Base-by-base conservation (phyloP, 2,329 filamentous ascomycete genomes). In the Diaporthe australafricana region DNA sequence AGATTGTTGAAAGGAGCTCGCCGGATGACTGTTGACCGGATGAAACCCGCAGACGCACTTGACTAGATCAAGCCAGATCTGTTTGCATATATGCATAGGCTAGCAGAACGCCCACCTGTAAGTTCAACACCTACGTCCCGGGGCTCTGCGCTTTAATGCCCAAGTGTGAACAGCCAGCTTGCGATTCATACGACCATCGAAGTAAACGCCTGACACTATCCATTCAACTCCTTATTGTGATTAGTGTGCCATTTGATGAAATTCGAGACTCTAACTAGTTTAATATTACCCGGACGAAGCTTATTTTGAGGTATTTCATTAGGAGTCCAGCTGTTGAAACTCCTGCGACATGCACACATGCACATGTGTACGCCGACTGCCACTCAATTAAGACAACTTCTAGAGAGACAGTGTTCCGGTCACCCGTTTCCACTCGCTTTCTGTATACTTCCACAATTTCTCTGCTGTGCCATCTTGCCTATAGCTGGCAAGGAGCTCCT, bases 401-500 rank as follows among this genome's bases (percentile, higher is more conserved):
- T 68, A 40, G 8, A 68, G 25, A 22, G 57, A 67, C 12, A 50
- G 16, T 2, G 42, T 70, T 8, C 77, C 78, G 1, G 79, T 80
- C 2, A 79, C 76, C 12, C 81, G 77, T 17, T 79, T 74, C 77
- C 81, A 84, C 72, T 83, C 80, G 6, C 75, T 75, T 70, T 80
- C 70, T 1, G 81, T 83, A 66, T 81, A 77, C 27, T 80, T 75
- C 83, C 81, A 85, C 30, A 84, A 72, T 60, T 74, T 77, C 48
- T 78, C 77, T 4, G 76, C 78, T 25, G 76, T 77, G 22, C 79
- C 78, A 20, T 81, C 76, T 5, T 75, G 60, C 38, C 77, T 76
- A 66, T 80, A 75, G 2, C 57, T 55, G 6, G 70, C 71, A 45
- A 84, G 72, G 3, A 78, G 68, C 48, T 78, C 74, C 50, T 78